Base-by-base conservation (phyloP, 139 green algal genomes). In the Chlamydomonas eustigma region DNA sequence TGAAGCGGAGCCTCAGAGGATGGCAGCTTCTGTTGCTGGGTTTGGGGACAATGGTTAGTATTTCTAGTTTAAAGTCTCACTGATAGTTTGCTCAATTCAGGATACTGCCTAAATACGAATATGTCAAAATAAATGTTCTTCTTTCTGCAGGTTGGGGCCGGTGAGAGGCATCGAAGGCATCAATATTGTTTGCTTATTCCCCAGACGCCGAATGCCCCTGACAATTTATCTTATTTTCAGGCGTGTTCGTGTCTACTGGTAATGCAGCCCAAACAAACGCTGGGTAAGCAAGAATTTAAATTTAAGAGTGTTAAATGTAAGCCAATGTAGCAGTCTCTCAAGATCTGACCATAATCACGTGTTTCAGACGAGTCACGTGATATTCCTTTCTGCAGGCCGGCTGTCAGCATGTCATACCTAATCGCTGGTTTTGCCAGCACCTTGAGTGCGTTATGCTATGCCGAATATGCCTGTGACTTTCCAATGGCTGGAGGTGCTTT, bases 371-470 rank as follows among this genome's bases (percentile, higher is more conserved):
- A n/a, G n/a, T n/a, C n/a, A n/a, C n/a, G n/a, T n/a, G n/a, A n/a
- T n/a, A n/a, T n/a, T n/a, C n/a, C 6, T 64, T 3, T 24, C 5
- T 65, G 73, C 78, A 76, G 78, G 38, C 87, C 87, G 0, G 76
- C 80, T 0, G 78, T 91, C 24, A 28, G 81, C 5, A 2, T 90
- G 1, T 85, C 75, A 36, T 92, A 84, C 65, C n/a, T 84, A 28
- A 1, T 89, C 1, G 77, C 86, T 1, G 83, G 75, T 0, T 28
- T 88, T 0, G 92, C 92, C 0, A 88, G 90, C 24, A 71, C 94
- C 63, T 81, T 98, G 30, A 92, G 85, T 0, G 90, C 89, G n/a
- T 76, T 97, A 31, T 91, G 83, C 75, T 98, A 98, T 80, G 81
- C 81, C 2, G 93, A 98, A 80, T 97, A 96, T 69, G 88, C 89